These are phyloP conservation scores for Pyrenochaeta sp. DNA, from an alignment of 2,329 filamentous ascomycete genomes.

Conservation along the genomic window DNA sequence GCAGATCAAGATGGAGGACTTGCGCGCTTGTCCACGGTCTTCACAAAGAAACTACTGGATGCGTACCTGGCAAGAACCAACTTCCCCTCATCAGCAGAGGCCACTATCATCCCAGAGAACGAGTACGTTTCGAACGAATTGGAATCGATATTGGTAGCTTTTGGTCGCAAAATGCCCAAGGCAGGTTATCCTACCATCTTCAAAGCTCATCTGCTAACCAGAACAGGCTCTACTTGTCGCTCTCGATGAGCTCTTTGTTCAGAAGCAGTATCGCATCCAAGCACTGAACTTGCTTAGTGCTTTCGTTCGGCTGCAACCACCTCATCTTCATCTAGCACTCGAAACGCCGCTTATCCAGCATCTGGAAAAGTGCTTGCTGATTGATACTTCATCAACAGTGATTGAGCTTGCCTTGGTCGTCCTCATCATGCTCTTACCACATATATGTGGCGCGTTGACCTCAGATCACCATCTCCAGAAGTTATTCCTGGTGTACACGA, in stretches of 20 bases:
- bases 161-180: conserved; percentile 74
- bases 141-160: conserved; percentile 60
- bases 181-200: conserved; percentile 34
- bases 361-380: conserved; percentile 75
- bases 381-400: conserved; percentile 78
- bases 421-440: conserved; percentile 81
- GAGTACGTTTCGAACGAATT: conserved; percentile 58
- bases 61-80: conserved; percentile 54
- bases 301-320: conserved; percentile 78
- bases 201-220: conserved; percentile 10
- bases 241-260: conserved; percentile 71
- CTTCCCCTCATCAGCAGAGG: conserved; percentile 45
- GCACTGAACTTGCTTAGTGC: conserved; percentile 72
- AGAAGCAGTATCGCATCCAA: conserved; percentile 68
- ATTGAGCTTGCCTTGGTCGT: conserved; percentile 78
- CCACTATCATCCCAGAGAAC: conserved; percentile 52
- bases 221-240: conserved; percentile 69
- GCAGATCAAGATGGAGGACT: conserved; percentile 59
- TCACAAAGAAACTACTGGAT: conserved; percentile 62
- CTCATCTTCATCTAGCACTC: conserved; percentile 76
- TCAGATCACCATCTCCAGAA: conserved; percentile 68
- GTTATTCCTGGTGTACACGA: conserved; percentile 82
- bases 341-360: conserved; percentile 76
- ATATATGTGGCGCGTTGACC: conserved; percentile 76
- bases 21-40: conserved; percentile 54